phyloP scores from a whole-genome alignment of 2,329 filamentous ascomycete species.

The Paecilomyces dactylethromorphus region DNA sequence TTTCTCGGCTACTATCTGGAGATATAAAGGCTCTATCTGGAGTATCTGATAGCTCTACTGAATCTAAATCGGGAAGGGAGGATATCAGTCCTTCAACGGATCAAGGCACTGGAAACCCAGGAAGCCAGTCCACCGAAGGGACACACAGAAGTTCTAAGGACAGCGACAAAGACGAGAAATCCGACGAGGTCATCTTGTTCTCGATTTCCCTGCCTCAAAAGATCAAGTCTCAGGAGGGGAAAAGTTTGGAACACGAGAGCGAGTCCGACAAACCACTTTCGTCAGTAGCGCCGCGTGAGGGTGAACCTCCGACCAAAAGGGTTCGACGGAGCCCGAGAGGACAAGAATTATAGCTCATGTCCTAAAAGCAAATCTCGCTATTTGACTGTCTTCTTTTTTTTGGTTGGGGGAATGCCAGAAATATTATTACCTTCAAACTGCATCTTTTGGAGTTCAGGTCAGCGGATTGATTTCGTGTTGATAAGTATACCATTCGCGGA shows the following conservation, averaged over 20 bases:
- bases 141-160: slow-evolving; percentile 6
- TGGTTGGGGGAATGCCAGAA: background rate
- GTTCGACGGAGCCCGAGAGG: slow-evolving; percentile 20
- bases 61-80: slow-evolving; percentile 3
- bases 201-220: slow-evolving; percentile 25
- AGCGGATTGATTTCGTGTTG: background rate
- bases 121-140: background rate
- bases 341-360: background rate
- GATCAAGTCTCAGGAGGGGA: slow-evolving; percentile 1
- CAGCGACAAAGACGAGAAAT: slow-evolving; percentile 11
- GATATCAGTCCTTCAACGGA: slow-evolving; percentile 19
- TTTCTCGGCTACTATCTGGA: slow-evolving; percentile 21
- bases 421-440: background rate
- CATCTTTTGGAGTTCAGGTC: background rate
- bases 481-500: background rate
- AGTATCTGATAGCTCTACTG: slow-evolving; percentile 1
- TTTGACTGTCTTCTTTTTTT: background rate
- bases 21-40: slow-evolving; percentile 11
- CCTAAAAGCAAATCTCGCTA: background rate
- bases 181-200: slow-evolving; percentile 21
- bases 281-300: slow-evolving; percentile 12
- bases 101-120: background rate
- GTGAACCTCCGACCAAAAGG: slow-evolving; percentile 29
- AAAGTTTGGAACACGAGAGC: background rate
- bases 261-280: slow-evolving; percentile 13